Conservation (phyloP, 1,284 basidiomycete species). For the Puccinia triticina region DNA sequence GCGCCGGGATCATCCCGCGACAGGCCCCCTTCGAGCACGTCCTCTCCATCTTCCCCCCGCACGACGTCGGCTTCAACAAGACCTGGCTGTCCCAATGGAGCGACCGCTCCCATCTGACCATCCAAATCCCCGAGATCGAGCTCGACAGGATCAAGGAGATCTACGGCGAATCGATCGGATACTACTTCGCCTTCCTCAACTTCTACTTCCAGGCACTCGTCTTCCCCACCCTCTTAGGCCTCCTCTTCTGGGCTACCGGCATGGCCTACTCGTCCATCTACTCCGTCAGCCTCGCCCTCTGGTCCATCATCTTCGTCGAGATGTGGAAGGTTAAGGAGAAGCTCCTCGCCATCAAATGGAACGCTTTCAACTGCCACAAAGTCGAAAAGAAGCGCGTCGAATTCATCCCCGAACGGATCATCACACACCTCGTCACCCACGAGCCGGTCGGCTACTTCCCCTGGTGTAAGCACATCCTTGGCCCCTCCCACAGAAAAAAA, state of each 20-base stretch:
- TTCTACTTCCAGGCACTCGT: constrained; percentile 77
- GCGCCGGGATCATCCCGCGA: constrained; percentile 42
- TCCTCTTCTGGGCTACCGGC: constrained; percentile 65
- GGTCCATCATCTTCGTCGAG: constrained; percentile 83
- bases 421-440: constrained; percentile 55
- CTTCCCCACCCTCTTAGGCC: constrained; percentile 70
- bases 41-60: constrained; percentile 47
- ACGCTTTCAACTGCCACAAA: constrained; percentile 73
- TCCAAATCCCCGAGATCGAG: constrained; percentile 64
- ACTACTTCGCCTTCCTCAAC: constrained; percentile 86
- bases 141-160: constrained; percentile 69
- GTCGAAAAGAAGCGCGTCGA: constrained; percentile 76
- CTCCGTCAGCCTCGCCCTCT: constrained; percentile 73
- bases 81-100: constrained; percentile 43
- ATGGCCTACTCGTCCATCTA: constrained; percentile 75
- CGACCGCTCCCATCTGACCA: constrained; percentile 65
- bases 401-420: constrained; percentile 62
- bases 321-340: constrained; percentile 83
- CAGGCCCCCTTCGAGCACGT: constrained; percentile 44
- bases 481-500: background rate
- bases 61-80: constrained; percentile 39
- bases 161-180: constrained; percentile 83
- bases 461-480: constrained; percentile 41
- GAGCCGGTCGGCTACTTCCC: constrained; percentile 51
- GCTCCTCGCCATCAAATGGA: constrained; percentile 76